A percentile compares a stretch with the other conserved stretches of the same genome.
Evolutionary conservation across 2,329 filamentous ascomycete genomes (phyloP).

Genomic region (Niveomyces coronatus): DNA sequence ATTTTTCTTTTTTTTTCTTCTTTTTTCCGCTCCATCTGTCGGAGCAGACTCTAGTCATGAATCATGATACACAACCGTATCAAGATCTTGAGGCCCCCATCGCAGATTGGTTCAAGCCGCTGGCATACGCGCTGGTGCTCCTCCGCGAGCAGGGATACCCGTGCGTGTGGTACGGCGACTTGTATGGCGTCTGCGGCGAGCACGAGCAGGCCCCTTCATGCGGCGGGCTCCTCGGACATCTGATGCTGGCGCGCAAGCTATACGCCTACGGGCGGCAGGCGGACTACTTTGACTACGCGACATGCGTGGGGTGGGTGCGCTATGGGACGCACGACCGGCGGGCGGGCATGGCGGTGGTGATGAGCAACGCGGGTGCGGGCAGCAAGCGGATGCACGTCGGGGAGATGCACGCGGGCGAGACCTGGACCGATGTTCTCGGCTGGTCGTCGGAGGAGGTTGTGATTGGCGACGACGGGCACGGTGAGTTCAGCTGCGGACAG

Average conservation of each 20-base stretch:
- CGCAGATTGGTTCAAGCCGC: slow-evolving; percentile 56
- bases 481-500: slow-evolving; percentile 43
- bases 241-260: slow-evolving; percentile 52
- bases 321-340: slow-evolving; percentile 33
- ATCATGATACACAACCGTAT: slow-evolving; percentile 53
- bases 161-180: slow-evolving; percentile 60
- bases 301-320: slow-evolving; percentile 52
- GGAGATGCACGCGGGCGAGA: slow-evolving; percentile 45
- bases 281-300: slow-evolving; percentile 52
- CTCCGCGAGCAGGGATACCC: slow-evolving; percentile 53
- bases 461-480: slow-evolving; percentile 52
- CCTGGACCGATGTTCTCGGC: slow-evolving; percentile 53
- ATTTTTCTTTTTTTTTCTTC: too few relatives aligned
- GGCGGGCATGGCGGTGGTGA: slow-evolving; percentile 44
- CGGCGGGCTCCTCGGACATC: slow-evolving; percentile 42
- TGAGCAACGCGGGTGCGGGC: slow-evolving; percentile 41
- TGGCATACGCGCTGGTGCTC: slow-evolving; percentile 63
- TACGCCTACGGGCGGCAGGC: slow-evolving; percentile 57
- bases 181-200: slow-evolving; percentile 49
- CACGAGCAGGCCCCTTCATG: slow-evolving; percentile 40
- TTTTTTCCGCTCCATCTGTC: too few relatives aligned
- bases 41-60: slow-evolving; percentile 61
- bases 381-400: slow-evolving; percentile 56
- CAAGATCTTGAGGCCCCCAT: slow-evolving; percentile 43
- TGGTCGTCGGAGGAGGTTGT: slow-evolving; percentile 44